These are phyloP conservation scores for Penicillium corylophilum DNA, from an alignment of 2,329 filamentous ascomycete species.

Conservation along the genomic window DNA sequence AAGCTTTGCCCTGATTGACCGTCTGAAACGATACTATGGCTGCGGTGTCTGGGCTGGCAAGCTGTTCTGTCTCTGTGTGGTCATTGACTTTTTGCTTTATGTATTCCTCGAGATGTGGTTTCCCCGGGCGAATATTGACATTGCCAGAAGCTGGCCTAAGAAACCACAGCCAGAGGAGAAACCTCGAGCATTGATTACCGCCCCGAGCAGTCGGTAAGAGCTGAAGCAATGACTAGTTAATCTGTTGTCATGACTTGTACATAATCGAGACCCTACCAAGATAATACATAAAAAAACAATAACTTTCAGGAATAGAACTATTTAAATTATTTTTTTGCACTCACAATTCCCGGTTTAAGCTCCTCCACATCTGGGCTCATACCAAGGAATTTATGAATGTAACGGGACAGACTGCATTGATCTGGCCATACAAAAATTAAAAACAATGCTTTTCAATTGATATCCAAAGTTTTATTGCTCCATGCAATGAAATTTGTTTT, in stretches of 20 bases:
- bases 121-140: conserved; percentile 81
- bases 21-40: conserved; percentile 93
- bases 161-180: conserved; percentile 52
- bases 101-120: conserved; percentile 84
- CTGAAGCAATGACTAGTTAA: background rate
- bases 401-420: too few species aligned
- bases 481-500: background rate
- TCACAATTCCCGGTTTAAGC: too few species aligned
- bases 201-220: conserved; percentile 3
- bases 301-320: too few species aligned
- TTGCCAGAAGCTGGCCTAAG: conserved; percentile 87
- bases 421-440: background rate
- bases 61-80: conserved; percentile 89
- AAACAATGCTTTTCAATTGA: background rate
- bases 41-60: conserved; percentile 99
- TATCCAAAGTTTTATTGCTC: background rate
- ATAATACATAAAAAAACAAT: too few species aligned
- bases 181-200: conserved; percentile 2
- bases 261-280: background rate
- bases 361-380: too few species aligned
- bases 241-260: background rate
- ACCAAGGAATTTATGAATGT: too few species aligned
- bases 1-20: conserved; percentile 89
- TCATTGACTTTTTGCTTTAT: conserved; percentile 91
- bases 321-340: too few species aligned